Conservation (phyloP, 441 rosid genomes). For the Brassica balearica region DNA sequence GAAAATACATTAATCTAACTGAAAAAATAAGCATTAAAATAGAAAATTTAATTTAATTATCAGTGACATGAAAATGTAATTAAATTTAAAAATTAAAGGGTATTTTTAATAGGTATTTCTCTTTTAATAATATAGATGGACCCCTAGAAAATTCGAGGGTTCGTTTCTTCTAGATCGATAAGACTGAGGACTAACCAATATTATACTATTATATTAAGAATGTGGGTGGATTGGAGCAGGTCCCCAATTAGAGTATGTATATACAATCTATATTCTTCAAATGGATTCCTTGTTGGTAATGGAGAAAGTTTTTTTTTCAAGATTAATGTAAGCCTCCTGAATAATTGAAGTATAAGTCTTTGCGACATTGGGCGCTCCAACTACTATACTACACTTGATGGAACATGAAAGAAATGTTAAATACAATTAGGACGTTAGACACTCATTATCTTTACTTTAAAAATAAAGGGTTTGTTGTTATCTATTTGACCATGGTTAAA, state of each 20-base stretch:
- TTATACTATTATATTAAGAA: conserved; percentile 7
- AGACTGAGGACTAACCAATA: conserved; percentile 24
- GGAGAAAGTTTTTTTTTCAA: conserved; percentile 2
- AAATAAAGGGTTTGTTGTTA: not conserved
- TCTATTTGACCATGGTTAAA: not conserved
- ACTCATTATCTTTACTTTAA: not conserved
- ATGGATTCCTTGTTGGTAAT: conserved; percentile 21
- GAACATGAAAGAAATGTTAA: not conserved
- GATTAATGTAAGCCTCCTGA: conserved; percentile 4
- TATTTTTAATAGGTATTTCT: no score
- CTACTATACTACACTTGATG: conserved; percentile 21
- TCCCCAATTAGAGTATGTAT: conserved; percentile 31
- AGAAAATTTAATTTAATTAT: no score
- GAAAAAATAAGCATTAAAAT: no score
- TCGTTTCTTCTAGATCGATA: conserved; percentile 28
- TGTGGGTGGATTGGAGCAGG: conserved; percentile 34
- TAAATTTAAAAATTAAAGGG: no score
- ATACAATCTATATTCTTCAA: conserved; percentile 23
- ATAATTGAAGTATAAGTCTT: conserved; percentile 11
- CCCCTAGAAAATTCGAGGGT: conserved; percentile 31
- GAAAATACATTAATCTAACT: no score
- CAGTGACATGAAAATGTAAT: no score
- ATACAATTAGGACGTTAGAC: conserved; percentile 9
- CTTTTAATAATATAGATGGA: conserved; percentile 4
- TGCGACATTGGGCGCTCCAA: conserved; percentile 7